Base-by-base conservation (phyloP, 176 grass and related monocot genomes). In the Areca catechu region DNA sequence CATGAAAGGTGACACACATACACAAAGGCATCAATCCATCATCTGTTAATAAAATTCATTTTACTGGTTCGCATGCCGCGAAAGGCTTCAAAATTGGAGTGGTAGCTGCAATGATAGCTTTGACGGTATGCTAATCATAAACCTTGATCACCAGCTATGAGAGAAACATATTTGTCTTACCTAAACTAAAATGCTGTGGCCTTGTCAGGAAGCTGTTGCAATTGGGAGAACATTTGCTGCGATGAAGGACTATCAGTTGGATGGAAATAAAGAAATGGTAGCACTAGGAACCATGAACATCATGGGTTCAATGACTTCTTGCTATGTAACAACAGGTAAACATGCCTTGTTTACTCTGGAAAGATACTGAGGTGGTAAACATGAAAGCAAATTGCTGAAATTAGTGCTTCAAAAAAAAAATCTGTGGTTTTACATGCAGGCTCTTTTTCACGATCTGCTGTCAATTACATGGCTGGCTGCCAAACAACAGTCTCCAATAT, bases 191-290 rank as follows among this genome's bases (percentile, higher is more conserved):
- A 29, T 19, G 17, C 19, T 53, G 19, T 5, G 15, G 16, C 43
- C 55, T 58, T 70, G 53, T 66, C 71, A 98, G 84, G 93, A 98
- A 74, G 93, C 93, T 14, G 74, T 98, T 24, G 93, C 93, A 7
- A 98, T 98, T 50, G 93, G 93, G 69, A 98, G 93, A 78, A 98
- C 93, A 5, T 98, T 98, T 88, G 84, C 93, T 77, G 75, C 80
- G 14, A 61, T 98, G 54, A 98, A 98, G 74, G 93, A 71, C 63
- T 92, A 98, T 64, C 81, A 92, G 24, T 58, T 92, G 27, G 87
- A 98, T 77, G 93, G 93, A 65, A 98, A 98, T 61, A 98, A 98
- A 58, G 93, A 98, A 82, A 98, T 92, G 93, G 72, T 98, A 30
- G 93, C 93, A 19, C 71, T 98, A 67, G 87, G 93, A 76, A 88